Base-by-base conservation (phyloP, 108 stramenopile genomes). In the Parmales sp. region DNA sequence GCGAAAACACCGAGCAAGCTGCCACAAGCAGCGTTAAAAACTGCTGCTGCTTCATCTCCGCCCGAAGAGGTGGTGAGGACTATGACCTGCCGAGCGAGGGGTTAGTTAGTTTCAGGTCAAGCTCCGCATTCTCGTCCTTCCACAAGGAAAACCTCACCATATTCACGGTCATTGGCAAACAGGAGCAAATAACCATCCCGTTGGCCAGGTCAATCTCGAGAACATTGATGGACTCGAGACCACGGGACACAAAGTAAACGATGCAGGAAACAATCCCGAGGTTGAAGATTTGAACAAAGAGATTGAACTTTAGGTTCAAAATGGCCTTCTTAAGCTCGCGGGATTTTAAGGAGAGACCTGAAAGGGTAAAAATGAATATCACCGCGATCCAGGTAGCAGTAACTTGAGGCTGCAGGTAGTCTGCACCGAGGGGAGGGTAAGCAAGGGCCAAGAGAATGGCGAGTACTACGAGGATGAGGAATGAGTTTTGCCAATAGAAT, bases 381-480 rank as follows among this genome's bases (percentile, higher is more conserved):
- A 90, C 89, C 1, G 79, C 81, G 39, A 90, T 78, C 85, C 86
- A 90, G 11, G 84, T 85, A 7, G 88, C 78, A 1, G 91, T 92
- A 28, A 88, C 82, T 28, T 88, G 50, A 3, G 89, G 88, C 19
- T 70, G 72, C 0, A 92, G 69, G 69, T 89, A 89, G 1, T 45
- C 71, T 0, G 88, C 88, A 2, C 91, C 91, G 19, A 92, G 54
- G 1, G 86, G 87, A 19, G 91, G 91, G 63, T 90, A 88, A n/a
- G 87, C 88, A 36, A 71, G 69, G 16, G 91, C 89, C 29, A 92
- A 16, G 0, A 81, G 45, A 50, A 92, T 92, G 28, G 76, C 82
- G 22, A 68, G 13, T 1, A 87, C 37, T 13, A 86, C 72, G 13
- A 83, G 65, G 26, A 88, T 71, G 18, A 92, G 45, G 66, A 92